phyloP scores from a whole-genome alignment of 805 yeast genomes.

The Ogataea chonburiensis region DNA sequence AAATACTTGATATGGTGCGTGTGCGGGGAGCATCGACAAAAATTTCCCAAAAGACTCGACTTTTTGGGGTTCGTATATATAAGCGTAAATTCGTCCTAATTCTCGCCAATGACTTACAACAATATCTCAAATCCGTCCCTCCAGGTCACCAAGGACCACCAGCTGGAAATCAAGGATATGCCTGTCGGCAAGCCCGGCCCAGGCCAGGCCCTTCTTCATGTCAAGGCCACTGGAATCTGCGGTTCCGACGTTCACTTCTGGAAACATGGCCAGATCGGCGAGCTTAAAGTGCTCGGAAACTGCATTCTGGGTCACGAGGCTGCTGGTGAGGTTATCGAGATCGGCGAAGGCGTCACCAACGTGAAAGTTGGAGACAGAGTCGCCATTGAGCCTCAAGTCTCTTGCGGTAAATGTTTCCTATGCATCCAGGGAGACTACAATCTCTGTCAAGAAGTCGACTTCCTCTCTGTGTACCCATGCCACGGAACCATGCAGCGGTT shows the following conservation, averaged over 20 bases:
- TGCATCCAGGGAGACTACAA: conserved; percentile 42
- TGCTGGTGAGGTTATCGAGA: conserved; percentile 45
- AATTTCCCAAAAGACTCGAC: conserved; percentile 1
- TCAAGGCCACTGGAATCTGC: conserved; percentile 69
- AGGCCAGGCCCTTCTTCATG: conserved; percentile 52
- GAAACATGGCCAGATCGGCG: conserved; percentile 63
- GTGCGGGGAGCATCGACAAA: conserved; percentile 8
- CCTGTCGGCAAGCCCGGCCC: conserved; percentile 30
- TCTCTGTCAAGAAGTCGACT: conserved; percentile 38
- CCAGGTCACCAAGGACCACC: conserved; percentile 23
- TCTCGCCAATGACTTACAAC: conserved; percentile 4
- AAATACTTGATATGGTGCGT: no score
- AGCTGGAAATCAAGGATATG: conserved; percentile 19
- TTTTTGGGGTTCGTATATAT: background rate
- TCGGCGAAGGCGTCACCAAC: conserved; percentile 47
- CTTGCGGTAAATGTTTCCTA: conserved; percentile 43
- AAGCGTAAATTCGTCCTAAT: conserved; percentile 1
- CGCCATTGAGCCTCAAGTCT: conserved; percentile 54
- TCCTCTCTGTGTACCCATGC: conserved; percentile 39
- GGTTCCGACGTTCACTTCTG: conserved; percentile 74
- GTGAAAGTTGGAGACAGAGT: conserved; percentile 48
- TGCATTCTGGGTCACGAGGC: conserved; percentile 47
- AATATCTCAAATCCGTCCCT: conserved; percentile 22
- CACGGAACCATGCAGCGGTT: conserved; percentile 42
- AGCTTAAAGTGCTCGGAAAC: conserved; percentile 36